A percentile compares a stretch with the other conserved stretches of the same genome.
Conservation (phyloP, 768 basidiomycete species). For the Rhizopogon vulgaris region DNA sequence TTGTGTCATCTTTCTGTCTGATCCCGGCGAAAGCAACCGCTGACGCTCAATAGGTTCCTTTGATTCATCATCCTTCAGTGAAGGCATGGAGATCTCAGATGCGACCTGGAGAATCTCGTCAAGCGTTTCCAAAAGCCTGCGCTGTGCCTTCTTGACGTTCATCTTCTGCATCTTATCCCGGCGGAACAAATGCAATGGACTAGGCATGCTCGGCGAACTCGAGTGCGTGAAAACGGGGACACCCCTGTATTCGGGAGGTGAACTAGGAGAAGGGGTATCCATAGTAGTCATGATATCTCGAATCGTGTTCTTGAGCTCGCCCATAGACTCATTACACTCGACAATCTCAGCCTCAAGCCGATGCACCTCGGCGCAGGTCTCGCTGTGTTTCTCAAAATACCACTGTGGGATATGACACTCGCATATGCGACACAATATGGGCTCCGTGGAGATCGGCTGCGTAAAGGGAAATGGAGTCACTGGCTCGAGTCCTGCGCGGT, state of each 20-base stretch:
- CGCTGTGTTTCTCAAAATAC: conserved; percentile 99
- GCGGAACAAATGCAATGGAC: conserved; percentile 74
- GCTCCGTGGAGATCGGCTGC: conserved; percentile 72
- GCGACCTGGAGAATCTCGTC: conserved; percentile 81
- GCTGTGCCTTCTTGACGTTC: conserved; percentile 76
- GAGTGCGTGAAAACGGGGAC: conserved; percentile 78
- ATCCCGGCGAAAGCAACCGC: conserved; percentile 79
- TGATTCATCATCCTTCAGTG: conserved; percentile 86
- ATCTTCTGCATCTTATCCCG: conserved; percentile 72
- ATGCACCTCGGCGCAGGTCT: conserved; percentile 95
- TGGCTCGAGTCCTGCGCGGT: conserved; percentile 36
- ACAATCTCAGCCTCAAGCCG: conserved; percentile 91
- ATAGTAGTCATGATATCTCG: conserved; percentile 69
- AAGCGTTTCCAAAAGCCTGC: conserved; percentile 76
- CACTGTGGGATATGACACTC: conserved; percentile 95
- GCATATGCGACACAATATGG: conserved; percentile 94
- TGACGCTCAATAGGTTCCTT: conserved; percentile 92
- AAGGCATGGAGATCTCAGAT: conserved; percentile 77
- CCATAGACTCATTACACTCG: conserved; percentile 89
- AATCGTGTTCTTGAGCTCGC: conserved; percentile 82
- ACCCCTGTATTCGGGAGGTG: conserved; percentile 78
- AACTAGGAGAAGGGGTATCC: conserved; percentile 64
- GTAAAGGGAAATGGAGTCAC: conserved; percentile 69
- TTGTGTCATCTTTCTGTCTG: conserved; percentile 80
- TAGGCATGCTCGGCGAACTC: conserved; percentile 63